Conservation (phyloP, 441 rosid genomes). For the Adansonia grandidieri region DNA sequence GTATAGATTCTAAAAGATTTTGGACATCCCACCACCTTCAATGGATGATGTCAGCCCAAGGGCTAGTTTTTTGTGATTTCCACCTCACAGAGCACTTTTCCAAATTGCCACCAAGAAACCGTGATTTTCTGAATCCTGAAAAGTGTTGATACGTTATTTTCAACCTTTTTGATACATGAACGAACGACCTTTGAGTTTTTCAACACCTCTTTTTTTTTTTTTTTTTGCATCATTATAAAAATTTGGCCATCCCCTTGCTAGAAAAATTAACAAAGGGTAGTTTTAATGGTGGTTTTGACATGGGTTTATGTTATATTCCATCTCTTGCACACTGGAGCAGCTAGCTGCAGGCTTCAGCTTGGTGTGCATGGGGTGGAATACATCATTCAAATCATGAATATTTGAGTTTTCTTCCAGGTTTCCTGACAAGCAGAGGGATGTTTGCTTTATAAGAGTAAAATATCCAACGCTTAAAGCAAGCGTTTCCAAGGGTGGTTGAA, state of each 20-base stretch:
- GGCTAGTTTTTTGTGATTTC: conserved; percentile 19
- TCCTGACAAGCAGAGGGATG: neutral
- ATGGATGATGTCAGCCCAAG: conserved; percentile 19
- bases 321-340: conserved; percentile 32
- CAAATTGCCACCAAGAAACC: conserved; percentile 6
- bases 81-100: conserved; percentile 24
- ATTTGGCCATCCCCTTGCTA: neutral
- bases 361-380: conserved; percentile 29
- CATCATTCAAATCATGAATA: conserved; percentile 28
- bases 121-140: conserved; percentile 18
- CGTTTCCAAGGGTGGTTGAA: neutral
- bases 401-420: neutral
- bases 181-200: neutral
- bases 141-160: conserved; percentile 3
- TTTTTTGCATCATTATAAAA: conserved; percentile 12
- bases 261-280: neutral
- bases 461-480: neutral
- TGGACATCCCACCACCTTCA: conserved; percentile 21
- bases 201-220: conserved; percentile 5
- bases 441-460: neutral
- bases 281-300: conserved; percentile 10
- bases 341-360: neutral
- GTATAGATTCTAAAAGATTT: conserved; percentile 16
- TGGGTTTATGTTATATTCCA: conserved; percentile 29
- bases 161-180: neutral